Evolutionary conservation across 2,329 filamentous ascomycete genomes (phyloP).

Genomic region (Alternaria sp.): DNA sequence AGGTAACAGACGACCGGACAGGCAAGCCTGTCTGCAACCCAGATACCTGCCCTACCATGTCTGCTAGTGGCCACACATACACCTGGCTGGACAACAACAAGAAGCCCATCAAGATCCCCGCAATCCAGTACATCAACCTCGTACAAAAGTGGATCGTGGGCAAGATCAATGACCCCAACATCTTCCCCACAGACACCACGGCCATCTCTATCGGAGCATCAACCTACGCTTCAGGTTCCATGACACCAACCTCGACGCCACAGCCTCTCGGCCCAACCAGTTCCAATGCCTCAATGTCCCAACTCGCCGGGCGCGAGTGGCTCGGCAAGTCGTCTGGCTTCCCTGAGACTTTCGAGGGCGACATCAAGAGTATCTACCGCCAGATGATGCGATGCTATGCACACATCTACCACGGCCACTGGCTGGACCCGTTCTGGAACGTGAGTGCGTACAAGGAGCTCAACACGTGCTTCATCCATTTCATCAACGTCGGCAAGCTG

Average conservation of each 20-base stretch:
- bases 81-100: slow-evolving; percentile 92
- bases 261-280: slow-evolving; percentile 55
- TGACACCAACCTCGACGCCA: slow-evolving; percentile 52
- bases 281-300: slow-evolving; percentile 63
- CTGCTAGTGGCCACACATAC: slow-evolving; percentile 91
- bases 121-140: slow-evolving; percentile 90
- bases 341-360: slow-evolving; percentile 63
- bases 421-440: slow-evolving; percentile 59
- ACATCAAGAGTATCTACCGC: slow-evolving; percentile 74
- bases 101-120: slow-evolving; percentile 89
- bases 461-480: slow-evolving; percentile 62
- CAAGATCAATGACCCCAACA: slow-evolving; percentile 87
- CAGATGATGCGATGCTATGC: slow-evolving; percentile 63
- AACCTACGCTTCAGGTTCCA: slow-evolving; percentile 61
- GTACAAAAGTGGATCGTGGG: slow-evolving; percentile 97
- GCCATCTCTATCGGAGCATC: slow-evolving; percentile 70
- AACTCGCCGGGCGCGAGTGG: slow-evolving; percentile 75
- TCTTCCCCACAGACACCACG: slow-evolving; percentile 87
- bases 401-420: slow-evolving; percentile 60
- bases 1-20: slow-evolving; percentile 79
- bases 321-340: slow-evolving; percentile 86
- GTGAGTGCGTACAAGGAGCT: slow-evolving; percentile 56
- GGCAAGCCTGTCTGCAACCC: slow-evolving; percentile 83
- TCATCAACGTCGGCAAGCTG: slow-evolving; percentile 72
- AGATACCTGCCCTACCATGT: slow-evolving; percentile 86